A percentile compares a stretch with the other conserved stretches of the same genome.
Evolutionary conservation across 345 rosid species (phyloP).

Genomic region (Eucalyptus brandiana): DNA sequence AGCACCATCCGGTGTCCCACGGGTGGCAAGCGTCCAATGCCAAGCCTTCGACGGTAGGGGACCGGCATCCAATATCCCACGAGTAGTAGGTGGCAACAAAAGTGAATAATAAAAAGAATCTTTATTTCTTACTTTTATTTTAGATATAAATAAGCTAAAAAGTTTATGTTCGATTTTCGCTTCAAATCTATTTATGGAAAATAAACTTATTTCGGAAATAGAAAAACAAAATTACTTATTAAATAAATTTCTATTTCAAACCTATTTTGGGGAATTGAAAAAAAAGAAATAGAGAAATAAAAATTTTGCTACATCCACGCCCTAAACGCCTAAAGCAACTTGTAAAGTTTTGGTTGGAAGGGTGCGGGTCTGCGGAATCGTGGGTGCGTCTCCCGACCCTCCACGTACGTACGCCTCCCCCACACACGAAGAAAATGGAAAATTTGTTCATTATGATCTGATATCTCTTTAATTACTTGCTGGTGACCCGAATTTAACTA

Average conservation of each 20-base stretch:
- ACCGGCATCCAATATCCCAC: accelerated
- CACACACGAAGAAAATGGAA: background rate
- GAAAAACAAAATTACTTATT: too few relatives aligned
- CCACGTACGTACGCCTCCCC: accelerated
- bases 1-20: accelerated
- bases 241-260: too few relatives aligned
- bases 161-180: accelerated
- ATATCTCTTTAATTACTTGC: background rate
- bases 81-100: accelerated
- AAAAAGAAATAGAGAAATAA: too few relatives aligned
- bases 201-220: accelerated
- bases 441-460: background rate
- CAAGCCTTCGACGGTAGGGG: accelerated
- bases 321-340: too few relatives aligned
- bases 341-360: background rate
- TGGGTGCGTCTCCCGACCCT: too few relatives aligned
- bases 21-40: accelerated
- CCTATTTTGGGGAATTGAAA: too few relatives aligned
- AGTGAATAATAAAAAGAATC: accelerated
- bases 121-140: accelerated
- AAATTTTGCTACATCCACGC: too few relatives aligned
- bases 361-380: background rate
- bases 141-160: accelerated
- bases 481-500: background rate
- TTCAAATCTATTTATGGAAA: too few relatives aligned